Conservation (phyloP, 495 filamentous ascomycete genomes). For the Penicillium steckii region DNA sequence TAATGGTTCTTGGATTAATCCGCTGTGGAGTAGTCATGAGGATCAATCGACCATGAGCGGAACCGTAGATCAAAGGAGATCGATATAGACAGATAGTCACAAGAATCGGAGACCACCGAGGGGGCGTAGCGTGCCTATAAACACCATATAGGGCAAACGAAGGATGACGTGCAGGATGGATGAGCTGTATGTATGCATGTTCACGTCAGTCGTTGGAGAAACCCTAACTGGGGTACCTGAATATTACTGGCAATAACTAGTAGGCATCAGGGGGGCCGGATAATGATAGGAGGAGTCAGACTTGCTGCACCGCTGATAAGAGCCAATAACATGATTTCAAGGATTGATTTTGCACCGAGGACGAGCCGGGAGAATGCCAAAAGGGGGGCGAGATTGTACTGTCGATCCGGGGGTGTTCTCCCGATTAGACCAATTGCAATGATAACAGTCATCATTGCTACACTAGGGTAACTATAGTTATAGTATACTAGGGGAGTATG, state of each 20-base stretch:
- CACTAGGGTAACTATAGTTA: not conserved
- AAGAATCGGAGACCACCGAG: not conserved
- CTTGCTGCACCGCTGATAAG: not conserved
- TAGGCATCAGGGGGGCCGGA: not conserved
- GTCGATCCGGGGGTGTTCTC: conserved; percentile 11
- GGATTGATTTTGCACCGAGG: not conserved
- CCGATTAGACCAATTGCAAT: conserved; percentile 13
- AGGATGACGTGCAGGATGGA: not conserved
- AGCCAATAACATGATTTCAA: not conserved
- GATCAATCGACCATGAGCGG: not conserved
- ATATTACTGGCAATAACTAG: not conserved
- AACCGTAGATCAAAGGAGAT: not conserved
- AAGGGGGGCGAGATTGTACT: not conserved
- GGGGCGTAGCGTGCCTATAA: not conserved
- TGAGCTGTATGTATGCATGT: not conserved
- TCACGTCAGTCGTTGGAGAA: not conserved
- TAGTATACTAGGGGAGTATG: too few relatives aligned
- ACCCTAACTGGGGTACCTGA: not conserved
- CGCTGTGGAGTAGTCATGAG: too few relatives aligned
- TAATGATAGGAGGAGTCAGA: not conserved
- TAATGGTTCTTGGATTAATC: too few relatives aligned
- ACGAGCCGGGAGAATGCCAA: not conserved
- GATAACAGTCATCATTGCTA: conserved; percentile 19
- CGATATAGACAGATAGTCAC: not conserved
- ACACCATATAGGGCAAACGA: not conserved